These are phyloP conservation scores for Hirschfeldia incana DNA, from an alignment of 345 rosid species.

Conservation along the genomic window DNA sequence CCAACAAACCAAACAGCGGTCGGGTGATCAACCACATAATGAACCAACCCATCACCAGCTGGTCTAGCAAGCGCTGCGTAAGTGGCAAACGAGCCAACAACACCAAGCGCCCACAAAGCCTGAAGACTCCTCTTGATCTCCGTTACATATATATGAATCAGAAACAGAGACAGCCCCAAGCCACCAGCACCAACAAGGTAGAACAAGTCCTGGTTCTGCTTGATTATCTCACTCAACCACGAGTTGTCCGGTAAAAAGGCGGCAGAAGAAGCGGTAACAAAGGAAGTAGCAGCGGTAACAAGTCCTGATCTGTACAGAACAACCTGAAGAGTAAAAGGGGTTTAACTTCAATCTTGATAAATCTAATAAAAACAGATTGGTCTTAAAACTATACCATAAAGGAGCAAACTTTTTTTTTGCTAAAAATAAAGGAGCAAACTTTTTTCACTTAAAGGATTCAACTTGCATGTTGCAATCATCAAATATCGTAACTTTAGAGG, in stretches of 20 bases:
- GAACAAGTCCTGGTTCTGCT: constrained; percentile 66
- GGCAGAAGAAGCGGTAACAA: constrained; percentile 73
- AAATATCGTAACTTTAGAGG: background rate
- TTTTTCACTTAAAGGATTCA: background rate
- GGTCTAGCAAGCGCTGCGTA: constrained; percentile 67
- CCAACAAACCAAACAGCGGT: constrained; percentile 85
- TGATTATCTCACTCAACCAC: constrained; percentile 46
- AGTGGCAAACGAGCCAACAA: constrained; percentile 64
- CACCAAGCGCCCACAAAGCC: constrained; percentile 86
- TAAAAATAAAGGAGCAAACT: no score
- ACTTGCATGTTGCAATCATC: constrained; percentile 4
- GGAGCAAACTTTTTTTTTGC: no score
- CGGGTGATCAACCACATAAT: constrained; percentile 64
- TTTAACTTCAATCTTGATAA: background rate
- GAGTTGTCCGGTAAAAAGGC: constrained; percentile 65
- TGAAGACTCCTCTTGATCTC: constrained; percentile 95
- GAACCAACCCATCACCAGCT: constrained; percentile 67
- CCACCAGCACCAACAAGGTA: constrained; percentile 77
- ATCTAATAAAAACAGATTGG: background rate
- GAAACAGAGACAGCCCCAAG: constrained; percentile 66
- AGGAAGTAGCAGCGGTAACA: constrained; percentile 79
- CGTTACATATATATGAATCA: constrained; percentile 89
- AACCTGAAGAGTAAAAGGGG: constrained; percentile 52
- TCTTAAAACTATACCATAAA: background rate
- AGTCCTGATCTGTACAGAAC: constrained; percentile 77